A percentile compares a stretch with the other conserved stretches of the same genome.
These are phyloP conservation scores for Alternaria ethzedia DNA, from an alignment of 2,329 filamentous ascomycete genomes.

Conservation along the genomic window DNA sequence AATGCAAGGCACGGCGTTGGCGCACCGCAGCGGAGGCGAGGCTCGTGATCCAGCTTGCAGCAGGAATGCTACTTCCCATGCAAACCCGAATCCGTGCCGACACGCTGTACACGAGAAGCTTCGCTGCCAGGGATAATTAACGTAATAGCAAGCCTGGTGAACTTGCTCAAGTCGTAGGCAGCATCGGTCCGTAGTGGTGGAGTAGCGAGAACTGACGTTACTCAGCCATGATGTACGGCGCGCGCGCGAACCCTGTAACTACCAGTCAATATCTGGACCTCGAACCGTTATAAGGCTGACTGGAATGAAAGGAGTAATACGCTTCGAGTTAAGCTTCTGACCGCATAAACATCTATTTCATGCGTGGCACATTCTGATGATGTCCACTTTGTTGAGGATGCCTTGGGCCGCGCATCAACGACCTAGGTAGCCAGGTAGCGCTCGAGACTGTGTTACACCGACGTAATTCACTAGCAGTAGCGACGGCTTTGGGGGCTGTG, in stretches of 20 bases:
- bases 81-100: conserved; percentile 15
- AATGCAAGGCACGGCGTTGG: conserved; percentile 36
- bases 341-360: conserved; percentile 10
- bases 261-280: conserved; percentile 31
- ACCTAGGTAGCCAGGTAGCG: conserved; percentile 5
- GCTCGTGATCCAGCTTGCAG: conserved; percentile 32
- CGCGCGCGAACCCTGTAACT: conserved; percentile 32
- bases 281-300: conserved; percentile 42
- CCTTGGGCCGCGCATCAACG: conserved; percentile 17
- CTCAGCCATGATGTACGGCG: conserved; percentile 27
- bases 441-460: not conserved
- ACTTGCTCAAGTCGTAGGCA: conserved; percentile 12
- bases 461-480: not conserved
- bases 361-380: conserved; percentile 17
- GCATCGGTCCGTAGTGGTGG: conserved; percentile 16
- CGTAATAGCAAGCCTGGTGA: not conserved
- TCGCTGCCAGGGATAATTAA: conserved; percentile 2
- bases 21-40: conserved; percentile 37
- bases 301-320: conserved; percentile 25
- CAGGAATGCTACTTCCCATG: conserved; percentile 20
- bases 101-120: conserved; percentile 2
- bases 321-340: conserved; percentile 21
- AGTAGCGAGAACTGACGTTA: conserved; percentile 10
- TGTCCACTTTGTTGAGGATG: conserved; percentile 10
- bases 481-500: not conserved